Conservation (phyloP, 305 asterid genomes). For the Fraxinus platypoda region DNA sequence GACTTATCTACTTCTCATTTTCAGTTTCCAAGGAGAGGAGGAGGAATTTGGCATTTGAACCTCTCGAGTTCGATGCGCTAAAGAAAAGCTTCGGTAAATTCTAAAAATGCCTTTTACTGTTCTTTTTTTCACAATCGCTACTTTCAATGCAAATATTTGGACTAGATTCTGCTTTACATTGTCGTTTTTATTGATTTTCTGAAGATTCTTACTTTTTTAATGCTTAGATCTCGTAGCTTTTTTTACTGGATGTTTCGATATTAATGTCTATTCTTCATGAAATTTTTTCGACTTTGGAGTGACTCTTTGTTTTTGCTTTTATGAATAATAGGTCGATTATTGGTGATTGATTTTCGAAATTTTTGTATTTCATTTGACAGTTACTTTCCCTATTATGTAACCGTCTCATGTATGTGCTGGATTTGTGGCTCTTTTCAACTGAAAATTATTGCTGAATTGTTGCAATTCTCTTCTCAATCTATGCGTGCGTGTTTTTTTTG, state of each 20-base stretch:
- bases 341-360: slow-evolving; percentile 18
- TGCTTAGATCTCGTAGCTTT: neutral
- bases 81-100: slow-evolving; percentile 20
- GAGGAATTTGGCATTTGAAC: slow-evolving; percentile 15
- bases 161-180: slow-evolving; percentile 21
- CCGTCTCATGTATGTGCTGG: neutral
- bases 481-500: neutral
- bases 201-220: neutral
- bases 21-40: slow-evolving; percentile 22
- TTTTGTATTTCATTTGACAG: neutral
- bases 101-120: slow-evolving; percentile 17
- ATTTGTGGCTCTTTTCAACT: neutral
- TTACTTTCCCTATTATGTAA: neutral
- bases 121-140: neutral
- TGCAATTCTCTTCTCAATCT: neutral
- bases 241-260: neutral
- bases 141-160: neutral
- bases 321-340: neutral
- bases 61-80: slow-evolving; percentile 27
- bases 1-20: slow-evolving; percentile 19
- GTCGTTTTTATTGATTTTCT: slow-evolving; percentile 21
- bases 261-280: neutral
- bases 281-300: neutral
- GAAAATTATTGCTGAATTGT: neutral
- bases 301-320: neutral